Base-by-base conservation (phyloP, 1,284 basidiomycete genomes). In the Coniophora puteana region DNA sequence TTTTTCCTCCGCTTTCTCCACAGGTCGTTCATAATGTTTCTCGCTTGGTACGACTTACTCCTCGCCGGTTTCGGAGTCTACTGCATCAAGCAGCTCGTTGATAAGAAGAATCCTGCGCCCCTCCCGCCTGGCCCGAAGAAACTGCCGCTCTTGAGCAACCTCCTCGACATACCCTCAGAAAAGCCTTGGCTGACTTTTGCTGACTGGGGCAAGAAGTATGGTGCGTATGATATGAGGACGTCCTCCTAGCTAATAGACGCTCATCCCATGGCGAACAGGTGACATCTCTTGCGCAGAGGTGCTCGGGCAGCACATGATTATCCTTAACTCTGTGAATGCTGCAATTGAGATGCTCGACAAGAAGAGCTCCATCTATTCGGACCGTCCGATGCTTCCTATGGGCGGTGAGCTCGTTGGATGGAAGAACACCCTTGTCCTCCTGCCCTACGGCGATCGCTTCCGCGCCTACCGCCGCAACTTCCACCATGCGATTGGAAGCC, bases 361-460 rank as follows among this genome's bases (percentile, higher is more conserved):
- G 61, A 78, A 80, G 51, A 78, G 77, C 43, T 63, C 73, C n/a
- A 74, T 76, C 38, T 85, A 84, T 58, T 84, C 83, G 5, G 79
- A 82, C 50, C 73, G 83, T n/a, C 82, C 83, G 1, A 60, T 51
- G 10, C 54, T 73, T 20, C 69, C 70, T 17, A 76, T 78, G 77
- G 76, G 72, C 29, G 77, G 77, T 38, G 79, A 85, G 54, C 69
- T 84, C 12, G 69, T 80, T 20, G 82, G 82, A 30, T 85, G 81
- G 82, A 77, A 78, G 47, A 67, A 80, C 44, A 74, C 75, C 0
- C 66, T 83, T 22, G 78, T 72, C 13, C 69, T 85, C 40, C 62
- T 76, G 34, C 77, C 71, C 20, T 83, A 83, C 52, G 77, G 77
- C 43, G 74, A 79, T 50, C 71, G 70, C 29, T 76, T 83, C 57